Base-by-base conservation (phyloP, 2,329 filamentous ascomycete species). In the Diaporthe capsici region DNA sequence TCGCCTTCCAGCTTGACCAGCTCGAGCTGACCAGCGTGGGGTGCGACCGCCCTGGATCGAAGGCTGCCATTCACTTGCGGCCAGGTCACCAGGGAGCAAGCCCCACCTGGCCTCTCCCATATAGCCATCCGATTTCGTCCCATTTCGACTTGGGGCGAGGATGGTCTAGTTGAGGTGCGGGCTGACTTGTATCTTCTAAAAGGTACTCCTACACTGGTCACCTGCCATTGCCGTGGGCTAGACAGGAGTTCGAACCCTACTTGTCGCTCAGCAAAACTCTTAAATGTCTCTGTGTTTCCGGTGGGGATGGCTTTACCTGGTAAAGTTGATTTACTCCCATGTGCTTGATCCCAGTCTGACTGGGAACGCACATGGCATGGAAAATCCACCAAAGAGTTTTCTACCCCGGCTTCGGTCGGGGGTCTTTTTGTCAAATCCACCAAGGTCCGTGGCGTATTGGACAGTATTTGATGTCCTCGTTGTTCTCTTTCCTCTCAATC, bases 321-420 rank as follows among this genome's bases (percentile, higher is more conserved):
- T 39, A 4, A 39, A 39, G 7, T 34, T 9, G 9, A 6, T 58
- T 58, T 58, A 34, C 55, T 58, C 55, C 15, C 25, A 28, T 34
- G 55, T 39, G 55, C 31, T 22, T 22, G 31, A 22, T 22, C 55
- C 22, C 55, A n/a, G 47, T 22, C 47, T 57, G 53, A 57, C 28
- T 34, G 53, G 8, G 53, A 31, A 20, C 53, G 53, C 53, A 39
- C 55, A 20, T 20, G 55, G 15, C 55, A 44, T 10, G 31, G 55
- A 34, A 58, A 58, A 58, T 58, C 31, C 55, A 58, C 55, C 55
- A 5, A 22, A 28, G 28, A 58, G 55, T 58, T 58, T 58, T 58
- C 55, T 58, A 58, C 55, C 55, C 55, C 20, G 28, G 55, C 57
- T 58, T 37, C 55, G 55, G 55, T 22, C 28, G 55, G 55, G 55